phyloP scores from a whole-genome alignment of 1,284 basidiomycete species.

The Bondarzewia mesenterica region DNA sequence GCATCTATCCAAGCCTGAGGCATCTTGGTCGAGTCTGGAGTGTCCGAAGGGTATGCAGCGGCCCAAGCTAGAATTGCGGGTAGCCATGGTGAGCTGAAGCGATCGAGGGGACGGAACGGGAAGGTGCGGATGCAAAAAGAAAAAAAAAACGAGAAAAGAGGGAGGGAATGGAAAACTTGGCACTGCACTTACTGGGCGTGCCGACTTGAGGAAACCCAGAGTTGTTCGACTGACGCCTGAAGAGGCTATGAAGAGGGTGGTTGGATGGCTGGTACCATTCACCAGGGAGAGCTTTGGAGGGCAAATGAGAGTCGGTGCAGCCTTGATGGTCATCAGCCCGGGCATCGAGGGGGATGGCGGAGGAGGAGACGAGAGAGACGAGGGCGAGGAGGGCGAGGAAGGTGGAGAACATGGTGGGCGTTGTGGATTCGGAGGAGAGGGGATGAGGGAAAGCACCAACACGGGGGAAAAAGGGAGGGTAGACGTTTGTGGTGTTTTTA shows the following conservation, averaged over 20 bases:
- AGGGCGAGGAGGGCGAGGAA: constrained; percentile 6
- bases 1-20: constrained; percentile 64
- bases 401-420: constrained; percentile 4
- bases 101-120: too few species aligned
- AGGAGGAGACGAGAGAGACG: constrained; percentile 2
- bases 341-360: constrained; percentile 7
- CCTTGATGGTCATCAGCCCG: constrained; percentile 3
- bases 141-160: not conserved
- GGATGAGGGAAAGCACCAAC: not conserved
- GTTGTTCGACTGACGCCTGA: constrained; percentile 36
- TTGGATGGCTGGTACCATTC: constrained; percentile 50
- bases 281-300: constrained; percentile 25
- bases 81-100: constrained; percentile 6
- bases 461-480: not conserved
- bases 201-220: constrained; percentile 6
- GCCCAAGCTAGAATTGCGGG: constrained; percentile 40
- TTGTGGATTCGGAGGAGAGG: not conserved
- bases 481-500: too few species aligned
- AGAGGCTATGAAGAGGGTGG: constrained; percentile 50
- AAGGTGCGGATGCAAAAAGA: not conserved
- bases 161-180: not conserved
- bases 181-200: not conserved
- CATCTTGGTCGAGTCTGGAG: constrained; percentile 35
- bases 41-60: constrained; percentile 37
- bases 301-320: constrained; percentile 10